Conservation (phyloP, 2,329 filamentous ascomycete genomes). For the Cercospora brassicicola region DNA sequence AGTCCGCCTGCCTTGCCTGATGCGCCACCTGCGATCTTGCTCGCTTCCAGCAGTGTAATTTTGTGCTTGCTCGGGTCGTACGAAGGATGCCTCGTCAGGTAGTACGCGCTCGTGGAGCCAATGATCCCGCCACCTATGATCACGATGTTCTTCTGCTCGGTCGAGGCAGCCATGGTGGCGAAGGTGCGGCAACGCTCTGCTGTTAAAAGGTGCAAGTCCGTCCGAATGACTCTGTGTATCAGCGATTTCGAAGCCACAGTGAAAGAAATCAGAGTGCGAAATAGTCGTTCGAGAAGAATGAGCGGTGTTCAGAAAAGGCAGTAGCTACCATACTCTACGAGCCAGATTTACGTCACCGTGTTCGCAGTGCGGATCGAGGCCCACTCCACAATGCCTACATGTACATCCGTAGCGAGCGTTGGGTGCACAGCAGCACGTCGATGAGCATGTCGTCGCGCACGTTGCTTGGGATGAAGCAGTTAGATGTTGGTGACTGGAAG, state of each 20-base stretch:
- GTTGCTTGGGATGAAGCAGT: not conserved
- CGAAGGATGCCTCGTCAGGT: conserved; percentile 77
- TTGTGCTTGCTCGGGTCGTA: conserved; percentile 73
- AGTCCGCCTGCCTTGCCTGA: conserved; percentile 94
- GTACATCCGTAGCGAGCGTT: not conserved
- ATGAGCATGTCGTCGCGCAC: not conserved
- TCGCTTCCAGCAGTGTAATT: conserved; percentile 85
- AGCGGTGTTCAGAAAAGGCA: not conserved
- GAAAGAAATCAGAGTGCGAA: not conserved
- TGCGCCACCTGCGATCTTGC: conserved; percentile 80
- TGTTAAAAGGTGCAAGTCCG: not conserved
- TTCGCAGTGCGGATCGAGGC: conserved; percentile 2
- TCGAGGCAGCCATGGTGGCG: conserved; percentile 34
- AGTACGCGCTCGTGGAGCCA: conserved; percentile 88
- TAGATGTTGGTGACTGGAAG: not conserved
- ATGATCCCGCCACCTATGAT: conserved; percentile 80
- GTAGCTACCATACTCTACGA: not conserved
- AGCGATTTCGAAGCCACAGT: not conserved
- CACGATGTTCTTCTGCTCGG: conserved; percentile 38
- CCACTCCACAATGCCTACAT: conserved; percentile 3
- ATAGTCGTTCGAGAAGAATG: not conserved
- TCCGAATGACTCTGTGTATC: not conserved
- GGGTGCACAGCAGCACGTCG: not conserved
- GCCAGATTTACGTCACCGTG: conserved; percentile 14
- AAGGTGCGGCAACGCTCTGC: not conserved